Evolutionary conservation across 2,329 filamentous ascomycete species (phyloP).

Genomic region (Fusarium sp.): DNA sequence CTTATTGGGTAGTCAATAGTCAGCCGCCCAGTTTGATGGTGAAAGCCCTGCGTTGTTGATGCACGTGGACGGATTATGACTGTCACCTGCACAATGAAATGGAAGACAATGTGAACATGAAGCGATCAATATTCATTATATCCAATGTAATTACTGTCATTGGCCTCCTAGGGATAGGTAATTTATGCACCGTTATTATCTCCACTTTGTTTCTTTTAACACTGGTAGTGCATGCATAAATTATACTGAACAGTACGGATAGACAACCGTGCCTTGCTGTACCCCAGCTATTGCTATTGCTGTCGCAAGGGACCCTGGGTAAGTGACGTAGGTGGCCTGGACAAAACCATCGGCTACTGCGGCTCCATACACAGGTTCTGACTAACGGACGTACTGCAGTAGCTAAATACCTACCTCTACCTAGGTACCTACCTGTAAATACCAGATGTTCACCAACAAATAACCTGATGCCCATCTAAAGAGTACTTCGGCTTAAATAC

Average conservation of each 20-base stretch:
- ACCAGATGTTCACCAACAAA: not conserved
- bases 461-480: not conserved
- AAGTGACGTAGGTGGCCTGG: not conserved
- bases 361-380: not conserved
- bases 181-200: not conserved
- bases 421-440: not conserved
- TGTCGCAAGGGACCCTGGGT: not conserved
- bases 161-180: not conserved
- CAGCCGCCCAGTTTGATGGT: slow-evolving; percentile 27
- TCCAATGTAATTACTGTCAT: not conserved
- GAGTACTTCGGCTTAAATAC: not conserved
- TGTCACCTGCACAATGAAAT: slow-evolving; percentile 23
- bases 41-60: slow-evolving; percentile 15
- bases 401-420: not conserved
- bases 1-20: slow-evolving; percentile 27
- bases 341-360: not conserved
- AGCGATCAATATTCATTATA: not conserved
- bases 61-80: slow-evolving; percentile 25
- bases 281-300: not conserved
- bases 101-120: not conserved
- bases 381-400: not conserved
- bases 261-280: not conserved
- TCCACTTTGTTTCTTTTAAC: not conserved
- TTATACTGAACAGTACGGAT: not conserved
- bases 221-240: not conserved